Conservation (phyloP, 805 yeast species). For the Yamadazyma sp. region DNA sequence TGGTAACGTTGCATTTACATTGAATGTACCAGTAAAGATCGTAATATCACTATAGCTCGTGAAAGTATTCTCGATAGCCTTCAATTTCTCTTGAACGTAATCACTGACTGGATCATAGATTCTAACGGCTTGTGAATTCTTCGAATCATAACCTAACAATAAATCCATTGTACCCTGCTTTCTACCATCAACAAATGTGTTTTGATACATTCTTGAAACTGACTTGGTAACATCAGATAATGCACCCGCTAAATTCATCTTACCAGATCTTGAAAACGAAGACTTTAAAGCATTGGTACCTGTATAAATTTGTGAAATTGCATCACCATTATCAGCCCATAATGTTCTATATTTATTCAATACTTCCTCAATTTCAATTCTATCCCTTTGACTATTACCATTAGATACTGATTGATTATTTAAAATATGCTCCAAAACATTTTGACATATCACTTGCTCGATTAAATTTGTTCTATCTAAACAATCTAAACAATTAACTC, state of each 20-base stretch:
- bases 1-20: slow-evolving; percentile 69
- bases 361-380: slow-evolving; percentile 44
- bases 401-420: slow-evolving; percentile 21
- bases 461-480: slow-evolving; percentile 90
- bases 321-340: slow-evolving; percentile 74
- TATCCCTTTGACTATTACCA: slow-evolving; percentile 19
- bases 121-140: slow-evolving; percentile 62
- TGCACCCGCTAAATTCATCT: slow-evolving; percentile 96
- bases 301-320: slow-evolving; percentile 60
- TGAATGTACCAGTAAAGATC: slow-evolving; percentile 81
- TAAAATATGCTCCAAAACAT: slow-evolving; percentile 52
- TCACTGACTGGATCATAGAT: slow-evolving; percentile 89
- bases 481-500: slow-evolving; percentile 92
- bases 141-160: slow-evolving; percentile 73
- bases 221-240: slow-evolving; percentile 96
- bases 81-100: slow-evolving; percentile 66
- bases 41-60: slow-evolving; percentile 59
- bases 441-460: slow-evolving; percentile 76
- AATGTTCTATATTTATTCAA: slow-evolving; percentile 74
- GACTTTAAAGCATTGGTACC: slow-evolving; percentile 69
- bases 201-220: slow-evolving; percentile 90
- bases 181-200: slow-evolving; percentile 89
- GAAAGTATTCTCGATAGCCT: slow-evolving; percentile 47
- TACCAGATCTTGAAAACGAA: slow-evolving; percentile 90
- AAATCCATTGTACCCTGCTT: slow-evolving; percentile 89